Conservation (phyloP, 768 basidiomycete genomes). For the Sarcodon aspratus region DNA sequence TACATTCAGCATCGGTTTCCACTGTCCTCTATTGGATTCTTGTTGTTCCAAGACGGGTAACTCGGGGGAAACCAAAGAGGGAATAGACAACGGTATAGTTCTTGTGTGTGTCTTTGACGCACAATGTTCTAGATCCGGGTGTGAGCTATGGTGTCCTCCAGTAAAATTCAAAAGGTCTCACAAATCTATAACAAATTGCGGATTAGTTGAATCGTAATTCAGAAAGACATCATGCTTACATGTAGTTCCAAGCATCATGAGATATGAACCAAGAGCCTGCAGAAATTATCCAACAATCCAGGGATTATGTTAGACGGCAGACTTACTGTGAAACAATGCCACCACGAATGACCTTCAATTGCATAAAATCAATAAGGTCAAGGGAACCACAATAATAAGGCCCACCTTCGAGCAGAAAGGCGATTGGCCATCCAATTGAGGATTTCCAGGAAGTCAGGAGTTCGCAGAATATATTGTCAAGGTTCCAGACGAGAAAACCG, state of each 20-base stretch:
- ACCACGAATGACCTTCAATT: conserved; percentile 55
- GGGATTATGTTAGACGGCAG: not conserved
- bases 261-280: conserved; percentile 18
- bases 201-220: not conserved
- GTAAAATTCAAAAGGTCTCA: conserved; percentile 3
- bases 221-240: conserved; percentile 14
- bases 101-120: conserved; percentile 45
- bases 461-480: conserved; percentile 70
- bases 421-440: conserved; percentile 47
- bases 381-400: not conserved
- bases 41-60: conserved; percentile 7
- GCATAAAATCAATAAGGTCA: not conserved
- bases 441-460: conserved; percentile 44
- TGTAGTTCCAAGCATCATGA: conserved; percentile 20
- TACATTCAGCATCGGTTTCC: no score
- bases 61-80: conserved; percentile 31
- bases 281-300: conserved; percentile 1
- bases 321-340: conserved; percentile 57
- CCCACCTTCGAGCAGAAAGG: conserved; percentile 55
- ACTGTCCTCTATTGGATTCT: conserved; percentile 7
- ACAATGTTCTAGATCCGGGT: conserved; percentile 32
- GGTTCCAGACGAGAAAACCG: conserved; percentile 70
- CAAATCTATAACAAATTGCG: conserved; percentile 10
- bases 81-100: conserved; percentile 31
- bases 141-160: not conserved